Evolutionary conservation across 2,329 filamentous ascomycete genomes (phyloP).

Genomic region (Ophiostoma fasciatum): DNA sequence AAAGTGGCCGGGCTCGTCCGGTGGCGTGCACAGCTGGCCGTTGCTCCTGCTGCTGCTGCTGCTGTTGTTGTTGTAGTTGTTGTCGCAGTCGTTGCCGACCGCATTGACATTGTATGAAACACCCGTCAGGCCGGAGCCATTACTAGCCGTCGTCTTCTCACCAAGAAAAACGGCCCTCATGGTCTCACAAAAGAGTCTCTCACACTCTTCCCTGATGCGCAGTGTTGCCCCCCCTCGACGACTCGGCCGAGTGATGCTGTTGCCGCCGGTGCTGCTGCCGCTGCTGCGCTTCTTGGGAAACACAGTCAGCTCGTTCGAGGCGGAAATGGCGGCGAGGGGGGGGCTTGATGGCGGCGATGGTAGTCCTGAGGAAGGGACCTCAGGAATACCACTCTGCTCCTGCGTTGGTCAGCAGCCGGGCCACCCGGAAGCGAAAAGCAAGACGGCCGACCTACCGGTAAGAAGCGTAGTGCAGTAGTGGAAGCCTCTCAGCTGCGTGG

Average conservation of each 20-base stretch:
- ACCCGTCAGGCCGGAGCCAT: constrained; percentile 81
- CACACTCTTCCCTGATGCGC: constrained; percentile 98
- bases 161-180: constrained; percentile 88
- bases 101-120: constrained; percentile 30
- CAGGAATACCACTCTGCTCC: constrained; percentile 91
- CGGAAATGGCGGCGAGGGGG: constrained; percentile 65
- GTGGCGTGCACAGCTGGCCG: constrained; percentile 26
- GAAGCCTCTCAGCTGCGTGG: constrained; percentile 62
- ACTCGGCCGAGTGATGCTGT: constrained; percentile 26
- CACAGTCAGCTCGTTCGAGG: constrained; percentile 52
- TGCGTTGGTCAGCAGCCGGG: constrained; percentile 17
- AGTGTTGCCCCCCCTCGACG: constrained; percentile 84
- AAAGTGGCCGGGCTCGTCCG: constrained; percentile 28
- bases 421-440: not conserved
- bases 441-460: constrained; percentile 42
- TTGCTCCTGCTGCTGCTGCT: constrained; percentile 11
- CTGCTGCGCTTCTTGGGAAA: constrained; percentile 33
- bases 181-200: constrained; percentile 98
- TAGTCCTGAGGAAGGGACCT: constrained; percentile 72
- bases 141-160: constrained; percentile 68
- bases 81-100: no score
- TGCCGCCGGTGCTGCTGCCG: constrained; percentile 14
- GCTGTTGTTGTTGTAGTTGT: constrained; percentile 12
- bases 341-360: constrained; percentile 78
- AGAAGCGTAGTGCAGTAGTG: constrained; percentile 93